phyloP scores from a whole-genome alignment of 768 basidiomycete genomes.

The Serendipita sp. region DNA sequence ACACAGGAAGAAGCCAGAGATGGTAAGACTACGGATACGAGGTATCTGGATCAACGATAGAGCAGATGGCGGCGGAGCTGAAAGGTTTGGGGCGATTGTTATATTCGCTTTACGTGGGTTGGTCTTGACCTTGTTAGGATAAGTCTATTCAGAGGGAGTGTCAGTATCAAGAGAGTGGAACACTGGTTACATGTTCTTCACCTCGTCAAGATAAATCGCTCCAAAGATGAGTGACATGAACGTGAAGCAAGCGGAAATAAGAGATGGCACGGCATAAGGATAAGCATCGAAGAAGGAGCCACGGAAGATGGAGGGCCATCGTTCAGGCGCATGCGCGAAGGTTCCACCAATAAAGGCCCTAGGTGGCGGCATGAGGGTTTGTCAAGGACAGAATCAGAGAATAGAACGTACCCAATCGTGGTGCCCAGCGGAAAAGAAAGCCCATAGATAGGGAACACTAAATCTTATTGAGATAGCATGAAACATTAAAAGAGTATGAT shows the following conservation, averaged over 20 bases:
- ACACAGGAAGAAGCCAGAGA: slow-evolving; percentile 12
- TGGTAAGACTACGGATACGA: slow-evolving; percentile 20
- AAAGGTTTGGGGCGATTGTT: neutral
- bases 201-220: slow-evolving; percentile 7
- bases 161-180: slow-evolving; percentile 6
- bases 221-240: neutral
- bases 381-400: slow-evolving; percentile 1
- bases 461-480: neutral
- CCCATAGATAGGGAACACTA: slow-evolving; percentile 11
- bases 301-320: slow-evolving; percentile 10
- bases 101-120: neutral
- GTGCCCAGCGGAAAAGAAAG: slow-evolving; percentile 3
- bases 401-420: slow-evolving; percentile 10
- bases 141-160: neutral
- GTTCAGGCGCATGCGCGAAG: slow-evolving; percentile 13
- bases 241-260: slow-evolving; percentile 10
- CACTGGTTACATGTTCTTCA: slow-evolving; percentile 6
- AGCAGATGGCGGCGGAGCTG: neutral
- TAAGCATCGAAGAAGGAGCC: slow-evolving; percentile 9
- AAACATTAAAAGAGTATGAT: neutral
- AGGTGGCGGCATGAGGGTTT: neutral
- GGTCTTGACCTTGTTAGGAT: neutral
- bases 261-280: slow-evolving; percentile 16
- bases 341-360: slow-evolving; percentile 15
- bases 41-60: neutral